These are phyloP conservation scores for Stramenopiles sp. DNA, from an alignment of 352 stramenopile species.

Conservation along the genomic window DNA sequence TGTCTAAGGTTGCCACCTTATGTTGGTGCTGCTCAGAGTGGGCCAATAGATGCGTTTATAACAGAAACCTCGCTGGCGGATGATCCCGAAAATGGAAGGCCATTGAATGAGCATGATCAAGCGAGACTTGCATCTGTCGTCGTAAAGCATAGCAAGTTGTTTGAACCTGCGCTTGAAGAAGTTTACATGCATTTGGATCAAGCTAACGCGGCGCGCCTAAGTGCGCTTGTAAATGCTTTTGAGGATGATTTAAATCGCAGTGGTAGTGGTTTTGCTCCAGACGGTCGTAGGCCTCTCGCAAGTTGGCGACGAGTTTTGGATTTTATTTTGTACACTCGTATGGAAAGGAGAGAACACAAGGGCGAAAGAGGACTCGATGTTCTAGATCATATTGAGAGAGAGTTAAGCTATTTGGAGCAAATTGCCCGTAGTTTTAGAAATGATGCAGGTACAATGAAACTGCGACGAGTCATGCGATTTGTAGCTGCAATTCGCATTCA, in stretches of 20 bases:
- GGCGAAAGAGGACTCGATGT: constrained; percentile 29
- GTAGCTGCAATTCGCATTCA: constrained; percentile 45
- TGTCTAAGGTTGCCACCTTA: constrained; percentile 47
- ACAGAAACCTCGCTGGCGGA: constrained; percentile 18
- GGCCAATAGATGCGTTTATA: not conserved
- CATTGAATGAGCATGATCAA: constrained; percentile 16
- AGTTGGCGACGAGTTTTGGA: constrained; percentile 38
- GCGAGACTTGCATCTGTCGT: constrained; percentile 20
- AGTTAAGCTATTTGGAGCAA: not conserved
- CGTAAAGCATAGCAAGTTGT: constrained; percentile 22
- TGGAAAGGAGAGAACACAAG: constrained; percentile 28
- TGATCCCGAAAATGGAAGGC: constrained; percentile 24
- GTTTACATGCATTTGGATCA: not conserved
- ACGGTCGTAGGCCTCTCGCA: constrained; percentile 22
- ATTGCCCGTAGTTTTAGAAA: not conserved
- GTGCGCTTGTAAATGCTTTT: not conserved
- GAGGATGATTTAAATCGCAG: not conserved
- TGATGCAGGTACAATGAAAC: constrained; percentile 34
- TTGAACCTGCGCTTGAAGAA: constrained; percentile 15
- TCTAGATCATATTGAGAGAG: constrained; percentile 33
- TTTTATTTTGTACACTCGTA: constrained; percentile 34
- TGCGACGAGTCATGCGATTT: constrained; percentile 46
- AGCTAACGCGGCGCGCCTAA: not conserved
- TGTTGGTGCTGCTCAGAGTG: constrained; percentile 18
- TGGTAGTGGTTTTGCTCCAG: constrained; percentile 6